Evolutionary conservation across 192 early-diverging fungal species (phyloP).

Genomic region (Coemansia sp.): DNA sequence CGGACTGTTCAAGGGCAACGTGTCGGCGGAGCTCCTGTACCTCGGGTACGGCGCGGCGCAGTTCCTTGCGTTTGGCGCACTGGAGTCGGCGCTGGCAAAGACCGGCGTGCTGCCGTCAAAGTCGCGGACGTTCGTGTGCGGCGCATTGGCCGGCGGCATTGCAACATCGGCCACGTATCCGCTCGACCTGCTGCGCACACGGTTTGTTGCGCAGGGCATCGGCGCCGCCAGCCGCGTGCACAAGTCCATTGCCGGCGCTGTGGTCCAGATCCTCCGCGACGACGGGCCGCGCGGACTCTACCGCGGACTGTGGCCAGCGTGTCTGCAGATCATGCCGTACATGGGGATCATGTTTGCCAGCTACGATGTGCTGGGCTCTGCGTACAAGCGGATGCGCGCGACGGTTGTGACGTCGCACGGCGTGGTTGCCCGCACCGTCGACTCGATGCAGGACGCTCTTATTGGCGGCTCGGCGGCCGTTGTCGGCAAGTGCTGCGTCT

Average conservation of each 20-base stretch:
- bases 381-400: slow-evolving; percentile 38
- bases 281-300: slow-evolving; percentile 89
- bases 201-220: slow-evolving; percentile 83
- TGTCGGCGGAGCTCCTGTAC: slow-evolving; percentile 92
- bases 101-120: slow-evolving; percentile 28
- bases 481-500: slow-evolving; percentile 80
- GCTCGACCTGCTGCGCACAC: slow-evolving; percentile 93
- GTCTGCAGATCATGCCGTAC: slow-evolving; percentile 91
- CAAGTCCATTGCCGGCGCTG: slow-evolving; percentile 62
- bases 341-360: slow-evolving; percentile 92
- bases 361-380: slow-evolving; percentile 63
- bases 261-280: slow-evolving; percentile 62
- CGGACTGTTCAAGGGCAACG: slow-evolving; percentile 93
- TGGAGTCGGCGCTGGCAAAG: slow-evolving; percentile 37
- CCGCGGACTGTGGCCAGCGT: slow-evolving; percentile 76
- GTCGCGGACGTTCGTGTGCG: slow-evolving; percentile 68
- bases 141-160: slow-evolving; percentile 73
- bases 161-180: slow-evolving; percentile 89
- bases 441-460: slow-evolving; percentile 62
- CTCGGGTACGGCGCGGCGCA: slow-evolving; percentile 87
- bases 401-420: slow-evolving; percentile 4
- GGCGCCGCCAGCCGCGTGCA: slow-evolving; percentile 63
- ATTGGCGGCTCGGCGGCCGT: slow-evolving; percentile 81
- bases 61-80: slow-evolving; percentile 74
- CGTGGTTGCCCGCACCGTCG: slow-evolving; percentile 4